Conservation (phyloP, 495 filamentous ascomycete genomes). For the Oleoguttula mirabilis region DNA sequence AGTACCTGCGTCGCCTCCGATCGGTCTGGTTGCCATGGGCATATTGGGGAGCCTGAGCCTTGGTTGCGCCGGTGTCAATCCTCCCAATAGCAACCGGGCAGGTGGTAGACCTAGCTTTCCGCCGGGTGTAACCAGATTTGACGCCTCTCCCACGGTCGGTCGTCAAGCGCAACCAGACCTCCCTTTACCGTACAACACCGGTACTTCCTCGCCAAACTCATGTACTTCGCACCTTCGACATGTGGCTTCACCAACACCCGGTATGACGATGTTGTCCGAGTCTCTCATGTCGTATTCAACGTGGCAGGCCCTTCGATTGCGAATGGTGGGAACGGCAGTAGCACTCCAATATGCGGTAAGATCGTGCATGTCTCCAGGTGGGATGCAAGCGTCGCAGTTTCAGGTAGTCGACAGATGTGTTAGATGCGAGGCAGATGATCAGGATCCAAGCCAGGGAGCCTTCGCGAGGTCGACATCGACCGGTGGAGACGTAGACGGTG, state of each 20-base stretch:
- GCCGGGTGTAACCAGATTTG: too few species aligned
- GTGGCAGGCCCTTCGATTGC: slow-evolving; percentile 27
- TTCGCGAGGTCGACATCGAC: slow-evolving; percentile 49
- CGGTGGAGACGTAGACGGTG: slow-evolving; percentile 48
- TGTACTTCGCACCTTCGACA: slow-evolving; percentile 55
- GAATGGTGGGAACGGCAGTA: slow-evolving; percentile 39
- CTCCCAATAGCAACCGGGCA: too few species aligned
- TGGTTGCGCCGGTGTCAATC: too few species aligned
- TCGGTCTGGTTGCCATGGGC: too few species aligned
- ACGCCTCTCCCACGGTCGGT: too few species aligned
- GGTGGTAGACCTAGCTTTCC: too few species aligned
- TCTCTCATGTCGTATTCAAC: slow-evolving; percentile 59
- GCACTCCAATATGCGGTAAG: slow-evolving; percentile 57
- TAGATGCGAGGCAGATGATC: slow-evolving; percentile 50
- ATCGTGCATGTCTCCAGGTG: slow-evolving; percentile 44
- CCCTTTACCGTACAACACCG: slow-evolving; percentile 42
- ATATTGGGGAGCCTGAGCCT: too few species aligned
- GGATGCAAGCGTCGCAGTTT: slow-evolving; percentile 36
- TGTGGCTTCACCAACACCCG: slow-evolving; percentile 49
- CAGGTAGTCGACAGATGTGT: slow-evolving; percentile 65
- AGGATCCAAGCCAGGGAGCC: slow-evolving; percentile 51
- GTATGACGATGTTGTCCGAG: slow-evolving; percentile 49
- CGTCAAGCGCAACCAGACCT: too few species aligned
- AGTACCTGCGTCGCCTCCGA: too few species aligned
- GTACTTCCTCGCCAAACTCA: slow-evolving; percentile 53